Evolutionary conservation across 495 filamentous ascomycete genomes (phyloP), one percentile per base, ranked within the genome.

Genomic region (Penicillium silybi): DNA sequence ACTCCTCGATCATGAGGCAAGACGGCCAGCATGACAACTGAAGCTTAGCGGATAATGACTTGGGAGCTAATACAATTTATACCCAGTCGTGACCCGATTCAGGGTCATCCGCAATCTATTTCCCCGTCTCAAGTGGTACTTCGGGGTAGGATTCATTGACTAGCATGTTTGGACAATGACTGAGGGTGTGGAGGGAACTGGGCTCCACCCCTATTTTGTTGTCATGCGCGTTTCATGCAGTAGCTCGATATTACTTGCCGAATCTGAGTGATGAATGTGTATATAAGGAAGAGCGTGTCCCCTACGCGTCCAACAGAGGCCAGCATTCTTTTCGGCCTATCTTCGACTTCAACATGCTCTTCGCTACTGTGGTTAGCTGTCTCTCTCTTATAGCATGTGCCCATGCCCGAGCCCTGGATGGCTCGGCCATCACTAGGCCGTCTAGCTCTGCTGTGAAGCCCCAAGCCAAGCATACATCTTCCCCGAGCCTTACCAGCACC

Each of bases 91-190:
- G 39, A 20, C 41, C 25, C 15, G 32, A 50, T 46, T 29, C 42
- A 37, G 41, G 44, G 54, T 58, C 53, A 63, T 48, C 56, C 16
- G 53, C 50, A 42, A 51, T 51, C n/a, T 45, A 56, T 53, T 61
- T 52, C 46, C 37, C 57, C 54, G 59, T 50, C 43, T 61, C 37
- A 44, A 54, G 62, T 65, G 46, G 59, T 58, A 65, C 53, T 47
- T 27, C 41, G 52, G 56, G 46, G 59, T 65, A 44, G 44, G 37
- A 62, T 55, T 55, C 41, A 22, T 42, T 16, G 20, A 15, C 42
- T 42, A 49, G 43, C 41, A 10, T 29, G 18, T 20, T 17, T 22
- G 16, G 37, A 15, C 25, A 26, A 49, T 49, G 47, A 15, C 17
- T 34, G 38, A 19, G 29, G 18, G 39, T 29, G 38, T 29, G 41